Evolutionary conservation across 352 stramenopile genomes (phyloP), one percentile per base, ranked within the genome.

Genomic region (Globisporangium carolinianum): DNA sequence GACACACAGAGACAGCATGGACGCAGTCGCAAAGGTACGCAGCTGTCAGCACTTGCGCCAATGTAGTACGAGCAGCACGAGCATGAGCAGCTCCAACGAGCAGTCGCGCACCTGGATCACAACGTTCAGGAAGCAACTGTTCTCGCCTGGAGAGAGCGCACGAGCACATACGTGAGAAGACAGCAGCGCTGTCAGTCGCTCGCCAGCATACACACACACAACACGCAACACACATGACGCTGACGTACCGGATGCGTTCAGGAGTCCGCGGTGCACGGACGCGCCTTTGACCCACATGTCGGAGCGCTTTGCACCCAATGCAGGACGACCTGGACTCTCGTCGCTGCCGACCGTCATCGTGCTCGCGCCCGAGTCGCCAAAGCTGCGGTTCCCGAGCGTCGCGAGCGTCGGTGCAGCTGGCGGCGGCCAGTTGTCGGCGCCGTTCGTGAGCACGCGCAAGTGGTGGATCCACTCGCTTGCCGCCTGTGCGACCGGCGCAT

Each of bases 61-160:
- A 6, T 12, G 6, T 5, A 17, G 42, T 14, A 43, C 39, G 8
- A 11, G 8, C 11, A 45, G 41, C 41, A 45, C 10, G 4, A 45
- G 41, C 7, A 11, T 10, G 9, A 45, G 36, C 32, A 42, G 18
- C 9, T 11, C 7, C 15, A 14, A 56, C 49, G 11, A 18, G 9
- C 41, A 24, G 17, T 57, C 18, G 5, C n/a, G 14, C 55, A 70
- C 63, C 55, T 70, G 86, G 58, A 96, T 92, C 38, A 96, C 73
- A 4, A 96, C 87, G 57, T 96, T 95, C 62, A 96, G 68, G 58
- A 95, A 96, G 67, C 87, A 96, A 62, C 90, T 95, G 62, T 96
- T 96, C 62, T 96, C 86, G 57, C 87, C 87, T 71, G 67, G 52
- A 6, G 51, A 49, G 51, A 36, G 11, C 18, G 7, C 45, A 47